Base-by-base conservation (phyloP, 495 filamentous ascomycete genomes). In the Aspergillus sparsus region DNA sequence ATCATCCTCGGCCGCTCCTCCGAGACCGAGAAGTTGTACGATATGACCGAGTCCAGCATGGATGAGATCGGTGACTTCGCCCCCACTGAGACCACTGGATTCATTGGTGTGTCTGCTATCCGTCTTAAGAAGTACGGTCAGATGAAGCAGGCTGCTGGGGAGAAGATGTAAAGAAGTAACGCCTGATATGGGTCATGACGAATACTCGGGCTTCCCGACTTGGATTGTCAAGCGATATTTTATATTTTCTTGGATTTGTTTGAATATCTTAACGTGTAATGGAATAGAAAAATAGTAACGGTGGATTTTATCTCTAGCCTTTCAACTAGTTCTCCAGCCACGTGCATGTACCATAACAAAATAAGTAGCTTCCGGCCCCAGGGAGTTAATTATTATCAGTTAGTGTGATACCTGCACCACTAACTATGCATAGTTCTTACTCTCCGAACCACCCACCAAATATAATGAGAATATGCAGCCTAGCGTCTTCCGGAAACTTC, bases 111-210 rank as follows among this genome's bases (percentile, higher is more conserved):
- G 58, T 82, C 91, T 66, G 87, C 88, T 49, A 96, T 96, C 74
- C 84, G 93, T 57, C 81, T 96, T 54, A 91, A 94, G 87, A 96
- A 96, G 83, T 96, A 89, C 66, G 91, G 91, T 51, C 78, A 60
- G 50, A 60, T 60, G 58, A 60, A 60, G 58, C 50, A 60, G 50
- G 58, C 49, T 32, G 58, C 58, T 49, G 58, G 58, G 31, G 58
- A 60, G 58, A 60, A 41, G 58, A 2, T 60, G 58, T 60, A 60
- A 60, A 47, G n/a, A 42, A 11, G 15, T 42, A 11, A 33, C 34
- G 47, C 33, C 32, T 33, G 54, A 9, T 39, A 32, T 31, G 39
- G 54, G 13, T 50, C 45, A 60, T 60, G 45, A 60, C 33, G 50
- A 54, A 54, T 60, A 49, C 53, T 41, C 52, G 21, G 21, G 21